A percentile compares a stretch with the other conserved stretches of the same genome.
Evolutionary conservation across 805 yeast species (phyloP).

Genomic region (Yamadazyma akitaensis): DNA sequence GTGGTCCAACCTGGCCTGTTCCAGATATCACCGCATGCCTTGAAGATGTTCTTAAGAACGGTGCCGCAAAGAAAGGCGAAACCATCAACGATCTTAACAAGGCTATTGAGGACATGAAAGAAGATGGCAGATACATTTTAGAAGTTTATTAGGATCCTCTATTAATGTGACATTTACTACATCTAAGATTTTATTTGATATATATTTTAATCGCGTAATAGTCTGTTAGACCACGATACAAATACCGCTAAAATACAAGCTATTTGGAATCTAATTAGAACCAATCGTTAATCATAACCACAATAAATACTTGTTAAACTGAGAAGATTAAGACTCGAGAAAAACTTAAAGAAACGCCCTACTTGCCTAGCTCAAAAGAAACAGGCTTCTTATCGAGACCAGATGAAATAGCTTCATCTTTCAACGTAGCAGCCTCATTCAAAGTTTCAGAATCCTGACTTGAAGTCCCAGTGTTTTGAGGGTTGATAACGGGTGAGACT

Average conservation of each 20-base stretch:
- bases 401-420: background rate
- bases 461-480: conserved; percentile 3
- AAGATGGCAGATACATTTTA: conserved; percentile 82
- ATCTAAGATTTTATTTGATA: background rate
- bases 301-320: conserved; percentile 3
- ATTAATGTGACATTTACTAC: background rate
- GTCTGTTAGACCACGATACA: background rate
- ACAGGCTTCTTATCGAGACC: background rate
- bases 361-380: background rate
- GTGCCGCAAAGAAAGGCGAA: conserved; percentile 62
- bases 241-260: background rate
- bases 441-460: conserved; percentile 3
- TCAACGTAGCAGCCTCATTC: background rate
- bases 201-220: background rate
- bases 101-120: conserved; percentile 91
- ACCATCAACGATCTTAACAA: conserved; percentile 66
- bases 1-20: conserved; percentile 99
- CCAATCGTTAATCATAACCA: background rate
- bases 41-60: conserved; percentile 71
- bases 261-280: background rate
- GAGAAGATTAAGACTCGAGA: background rate
- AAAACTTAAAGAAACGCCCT: too few relatives aligned
- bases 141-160: conserved; percentile 69
- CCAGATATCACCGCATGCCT: conserved; percentile 92
- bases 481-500: conserved; percentile 16